Base-by-base conservation (phyloP, 768 basidiomycete species). In the Rhizopogon vesiculosus region DNA sequence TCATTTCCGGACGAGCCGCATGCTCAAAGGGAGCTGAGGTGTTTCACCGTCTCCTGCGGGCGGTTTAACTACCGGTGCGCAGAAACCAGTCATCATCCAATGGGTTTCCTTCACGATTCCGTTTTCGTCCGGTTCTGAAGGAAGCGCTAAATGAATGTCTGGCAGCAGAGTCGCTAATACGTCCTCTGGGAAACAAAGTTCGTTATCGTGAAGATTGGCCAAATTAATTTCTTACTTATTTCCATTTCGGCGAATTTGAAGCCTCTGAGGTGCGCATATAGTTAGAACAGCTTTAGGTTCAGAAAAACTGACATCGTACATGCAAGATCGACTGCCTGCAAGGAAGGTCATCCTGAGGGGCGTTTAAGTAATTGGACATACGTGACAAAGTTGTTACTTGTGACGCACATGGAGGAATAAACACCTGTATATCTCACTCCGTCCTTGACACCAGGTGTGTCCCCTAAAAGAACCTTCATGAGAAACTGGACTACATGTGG, bases 211-310 rank as follows among this genome's bases (percentile, higher is more conserved):
- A 25, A 51, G 38, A 41, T 25, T 16, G 6, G 31, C 25, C 39
- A 18, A 9, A 5, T 6, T 4, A 7, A 7, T 10, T 7, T 5
- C 76, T 50, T 57, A 79, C 78, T 81, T 69, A 81, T 78, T 65
- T 81, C 78, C 19, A 78, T 61, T 57, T 74, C 66, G 3, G 79
- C 76, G 56, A 80, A 79, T 60, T 69, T 75, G 62, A 76, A 79
- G 7, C 79, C 61, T 45, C 61, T 61, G 49, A 16, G 39, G 15
- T 6, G 22, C 22, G 13, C 15, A 15, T 25, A 25, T 44, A 4
- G 25, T 25, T 44, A 25, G 22, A 15, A 44, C 7, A 3, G 7
- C 13, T 44, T 25, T 15, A 16, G 7, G 25, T 25, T 25, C 13
- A 54, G 19, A 42, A 28, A 40, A 45, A 48, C 7, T 7, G 10